Conservation (phyloP, 2,329 filamentous ascomycete genomes). For the Aspergillus ruber region DNA sequence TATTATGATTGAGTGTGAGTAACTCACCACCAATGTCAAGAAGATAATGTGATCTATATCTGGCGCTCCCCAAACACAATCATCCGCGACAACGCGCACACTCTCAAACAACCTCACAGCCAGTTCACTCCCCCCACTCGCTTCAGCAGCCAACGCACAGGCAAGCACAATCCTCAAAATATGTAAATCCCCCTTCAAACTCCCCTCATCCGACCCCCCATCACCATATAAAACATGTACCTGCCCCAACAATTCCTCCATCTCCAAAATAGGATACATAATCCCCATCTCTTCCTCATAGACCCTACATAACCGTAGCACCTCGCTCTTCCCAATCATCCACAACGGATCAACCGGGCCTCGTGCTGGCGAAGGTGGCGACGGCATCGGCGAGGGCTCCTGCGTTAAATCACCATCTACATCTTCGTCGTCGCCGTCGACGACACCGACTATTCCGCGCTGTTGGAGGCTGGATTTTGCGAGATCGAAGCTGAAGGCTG, state of each 20-base stretch:
- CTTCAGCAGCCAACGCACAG: slow-evolving; percentile 68
- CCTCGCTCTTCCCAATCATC: slow-evolving; percentile 67
- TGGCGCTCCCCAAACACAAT: slow-evolving; percentile 51
- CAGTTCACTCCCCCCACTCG: slow-evolving; percentile 67
- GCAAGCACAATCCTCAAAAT: slow-evolving; percentile 77
- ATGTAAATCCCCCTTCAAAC: slow-evolving; percentile 56
- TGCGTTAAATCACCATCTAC: slow-evolving; percentile 48
- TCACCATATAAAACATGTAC: slow-evolving; percentile 54
- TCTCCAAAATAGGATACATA: slow-evolving; percentile 79
- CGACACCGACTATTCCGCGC: slow-evolving; percentile 65
- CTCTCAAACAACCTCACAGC: slow-evolving; percentile 69
- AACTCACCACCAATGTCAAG: slow-evolving; percentile 43
- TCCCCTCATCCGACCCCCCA: slow-evolving; percentile 19
- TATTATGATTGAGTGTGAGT: not conserved
- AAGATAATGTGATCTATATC: slow-evolving; percentile 55
- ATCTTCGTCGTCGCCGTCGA: slow-evolving; percentile 41
- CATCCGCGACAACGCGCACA: slow-evolving; percentile 64
- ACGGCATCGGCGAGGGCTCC: slow-evolving; percentile 28
- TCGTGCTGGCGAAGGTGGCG: slow-evolving; percentile 16
- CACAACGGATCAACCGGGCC: slow-evolving; percentile 63
- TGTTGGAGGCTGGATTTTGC: slow-evolving; percentile 78
- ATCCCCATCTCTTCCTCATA: slow-evolving; percentile 85
- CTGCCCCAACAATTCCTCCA: slow-evolving; percentile 62
- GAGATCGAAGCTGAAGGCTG: slow-evolving; percentile 73
- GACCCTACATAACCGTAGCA: slow-evolving; percentile 67